Base-by-base conservation (phyloP, 2,329 filamentous ascomycete species). In the Tolypocladium inflatum region DNA sequence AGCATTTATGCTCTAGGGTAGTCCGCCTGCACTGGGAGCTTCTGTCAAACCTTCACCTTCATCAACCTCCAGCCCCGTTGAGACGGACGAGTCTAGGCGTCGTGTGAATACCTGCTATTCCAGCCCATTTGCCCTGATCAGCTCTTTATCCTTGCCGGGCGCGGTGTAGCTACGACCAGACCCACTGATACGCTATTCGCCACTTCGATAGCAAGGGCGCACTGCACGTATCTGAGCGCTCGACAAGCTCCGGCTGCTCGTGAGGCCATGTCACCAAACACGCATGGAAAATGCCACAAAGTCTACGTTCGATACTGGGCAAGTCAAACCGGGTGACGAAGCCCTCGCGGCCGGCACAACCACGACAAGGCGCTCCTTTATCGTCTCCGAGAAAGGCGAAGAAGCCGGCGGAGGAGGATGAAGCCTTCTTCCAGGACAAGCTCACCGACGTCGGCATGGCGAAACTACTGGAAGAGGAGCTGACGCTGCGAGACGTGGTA, bases 371-470 rank as follows among this genome's bases (percentile, higher is more conserved):
- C 41, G 42, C 63, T 23, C 58, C 63, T 57, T 62, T 64, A 4
- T 59, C 64, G n/a, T 64, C 68, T 7, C 65, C 65, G 10, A 66
- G 63, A 54, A 68, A 67, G 62, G 58, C 60, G 30, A 63, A 62
- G 13, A 62, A 60, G 54, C 62, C 62, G 42, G 63, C 63, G 26
- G 61, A 68, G 13, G 62, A 66, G 21, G 62, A 67, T 26, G 64
- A 63, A 2, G 66, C 67, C 9, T 61, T 70, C n/a, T 76, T 76
- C 51, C 64, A 68, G n/a, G 67, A 73, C 55, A 78, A 75, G 53
- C 79, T 90, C 19, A 79, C 85, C 51, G 85, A 90, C 64, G 69
- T 75, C 17, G 87, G 86, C 13, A 72, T 84, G 11, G 75, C 83
- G 19, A 74, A 76, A 38, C 75, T 80, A 3, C 73, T 89, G 0